Evolutionary conservation across 768 basidiomycete genomes (phyloP), one percentile per base, ranked within the genome.

Genomic region (Lactarius psammicola): DNA sequence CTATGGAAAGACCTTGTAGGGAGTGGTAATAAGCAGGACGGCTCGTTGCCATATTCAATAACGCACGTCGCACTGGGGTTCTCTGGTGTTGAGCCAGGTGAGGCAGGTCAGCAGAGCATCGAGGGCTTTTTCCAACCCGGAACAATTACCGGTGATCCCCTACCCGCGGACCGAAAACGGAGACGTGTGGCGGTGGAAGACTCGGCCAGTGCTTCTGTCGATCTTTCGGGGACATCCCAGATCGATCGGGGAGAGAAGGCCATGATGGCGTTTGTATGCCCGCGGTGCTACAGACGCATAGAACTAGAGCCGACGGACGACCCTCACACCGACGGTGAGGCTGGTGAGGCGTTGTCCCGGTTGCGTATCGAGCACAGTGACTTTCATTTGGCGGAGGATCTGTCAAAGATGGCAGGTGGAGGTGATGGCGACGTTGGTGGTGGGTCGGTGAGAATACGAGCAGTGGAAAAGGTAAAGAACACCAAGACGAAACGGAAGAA

Each of bases 1-100:
- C 80, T 99, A 1, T 92, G 95, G 89, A 90, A 88, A 69, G 94
- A 95, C 65, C 83, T 95, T 2, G 81, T 91, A n/a, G 89, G 88
- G 34, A 31, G 15, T 23, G 44, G 55, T 13, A 61, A 23, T 4
- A 62, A 58, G 28, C 81, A 71, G 74, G 60, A 75, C 68, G 71
- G 75, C 72, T 72, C 72, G 15, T 58, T 71, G 17, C 76, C 76
- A 1, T 80, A 92, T 76, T 88, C 89, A 63, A 81, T 97, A 46
- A 89, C 87, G 30, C 84, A 82, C 69, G 82, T 98, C 8, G 79
- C 82, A 36, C 80, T 97, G 46, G 83, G 83, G 5, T 94, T 97
- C 71, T 83, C 87, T 7, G 92, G 92, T 2, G 84, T 97, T 44
- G 92, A 89, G 70, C 78, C 80, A 1, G 76, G 84, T 51, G 93